phyloP scores from a whole-genome alignment of 306 rosid species.

The Hippophae rhamnoides region DNA sequence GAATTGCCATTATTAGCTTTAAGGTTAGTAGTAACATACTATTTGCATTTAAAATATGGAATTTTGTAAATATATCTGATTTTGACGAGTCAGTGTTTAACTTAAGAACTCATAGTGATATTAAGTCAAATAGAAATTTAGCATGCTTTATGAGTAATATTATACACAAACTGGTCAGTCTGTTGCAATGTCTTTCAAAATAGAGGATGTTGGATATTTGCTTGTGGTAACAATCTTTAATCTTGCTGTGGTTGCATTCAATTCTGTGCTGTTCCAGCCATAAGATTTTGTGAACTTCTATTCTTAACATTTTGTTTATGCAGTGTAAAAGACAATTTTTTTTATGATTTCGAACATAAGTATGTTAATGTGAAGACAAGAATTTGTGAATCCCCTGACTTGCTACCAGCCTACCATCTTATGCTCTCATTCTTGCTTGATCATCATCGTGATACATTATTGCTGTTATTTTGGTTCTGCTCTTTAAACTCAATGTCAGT shows the following conservation, averaged over 20 bases:
- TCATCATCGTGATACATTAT: background rate
- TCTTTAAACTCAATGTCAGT: background rate
- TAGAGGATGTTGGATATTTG: no score
- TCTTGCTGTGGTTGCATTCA: no score
- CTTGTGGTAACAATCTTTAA: no score
- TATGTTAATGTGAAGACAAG: background rate
- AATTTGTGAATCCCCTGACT: background rate
- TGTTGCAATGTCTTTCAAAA: no score
- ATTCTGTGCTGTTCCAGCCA: no score
- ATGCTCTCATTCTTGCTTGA: background rate
- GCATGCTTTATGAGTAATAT: no score
- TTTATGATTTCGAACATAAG: no score
- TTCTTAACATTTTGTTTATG: no score
- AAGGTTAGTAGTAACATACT: constrained; percentile 42
- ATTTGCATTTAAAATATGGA: background rate
- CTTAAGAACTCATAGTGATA: background rate
- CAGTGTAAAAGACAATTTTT: no score
- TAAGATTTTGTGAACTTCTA: no score
- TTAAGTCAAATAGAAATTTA: no score
- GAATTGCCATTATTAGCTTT: constrained; percentile 76
- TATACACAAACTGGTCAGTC: no score
- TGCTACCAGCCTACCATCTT: background rate
- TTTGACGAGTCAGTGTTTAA: background rate
- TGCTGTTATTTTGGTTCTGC: background rate
- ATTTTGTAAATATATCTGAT: background rate